Evolutionary conservation across 2,329 filamentous ascomycete genomes (phyloP), one percentile per base, ranked within the genome.

Genomic region (Sclerotinia nivalis): DNA sequence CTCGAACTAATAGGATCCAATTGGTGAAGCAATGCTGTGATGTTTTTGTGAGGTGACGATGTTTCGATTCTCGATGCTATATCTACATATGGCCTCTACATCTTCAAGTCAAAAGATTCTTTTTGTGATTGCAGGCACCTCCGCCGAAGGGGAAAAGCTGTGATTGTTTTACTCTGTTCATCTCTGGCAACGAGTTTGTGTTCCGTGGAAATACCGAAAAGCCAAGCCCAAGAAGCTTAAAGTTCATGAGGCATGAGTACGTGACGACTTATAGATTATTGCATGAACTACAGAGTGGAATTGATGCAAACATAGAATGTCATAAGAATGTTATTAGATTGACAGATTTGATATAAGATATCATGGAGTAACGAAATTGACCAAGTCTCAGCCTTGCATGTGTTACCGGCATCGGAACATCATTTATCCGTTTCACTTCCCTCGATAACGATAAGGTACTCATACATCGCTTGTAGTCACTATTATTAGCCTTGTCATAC

Each of bases 371-470:
- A 7, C n/a, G 56, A 59, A 22, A 59, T 59, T 28, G 13, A 40
- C 25, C 43, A 50, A 37, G 12, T 50, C 13, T 50, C 45, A 62
- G 60, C 60, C 60, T 62, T 50, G 60, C 45, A 60, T 45, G 56
- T 43, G 40, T 13, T 49, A 13, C 1, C 20, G 9, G 28, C 28
- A 28, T 40, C 61, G 61, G 61, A 13, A 9, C 12, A 52, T 52
- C 31, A 4, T 52, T 28, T 50, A 5, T 25, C 47, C 60, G 31
- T 37, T 25, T 2, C 22, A 50, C 22, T 40, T 40, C 13, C 20
- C 8, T 12, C 47, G 61, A 64, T 64, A 64, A 64, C 47, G 61
- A 64, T 64, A 64, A 64, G 60, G 28, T 6, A 62, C 37, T 40
- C 13, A 10, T 31, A 55, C 52, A 15, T 34, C 15, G 18, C 31